A percentile compares a stretch with the other conserved stretches of the same genome.
phyloP scores from a whole-genome alignment of 1,284 basidiomycete genomes.

The Meira nashicola region DNA sequence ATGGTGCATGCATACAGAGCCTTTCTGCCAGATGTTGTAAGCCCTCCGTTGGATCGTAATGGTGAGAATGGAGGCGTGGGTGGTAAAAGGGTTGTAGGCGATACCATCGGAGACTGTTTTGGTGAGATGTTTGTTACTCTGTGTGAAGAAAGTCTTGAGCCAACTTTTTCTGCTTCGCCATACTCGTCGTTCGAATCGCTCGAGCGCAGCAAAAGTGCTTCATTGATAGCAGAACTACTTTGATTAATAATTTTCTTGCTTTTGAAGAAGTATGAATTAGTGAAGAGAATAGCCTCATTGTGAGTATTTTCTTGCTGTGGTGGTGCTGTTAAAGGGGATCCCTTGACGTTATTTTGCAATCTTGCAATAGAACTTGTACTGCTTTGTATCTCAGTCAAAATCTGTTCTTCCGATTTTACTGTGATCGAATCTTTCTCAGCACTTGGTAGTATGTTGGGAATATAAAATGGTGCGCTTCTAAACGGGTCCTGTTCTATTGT shows the following conservation, averaged over 20 bases:
- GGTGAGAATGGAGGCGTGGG: background rate
- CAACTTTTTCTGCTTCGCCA: background rate
- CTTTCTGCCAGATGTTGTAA: slow-evolving; percentile 35
- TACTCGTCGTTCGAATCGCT: slow-evolving; percentile 40
- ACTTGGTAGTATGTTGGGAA: no score
- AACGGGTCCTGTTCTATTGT: no score
- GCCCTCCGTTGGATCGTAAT: slow-evolving; percentile 14
- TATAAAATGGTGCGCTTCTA: no score
- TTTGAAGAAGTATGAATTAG: background rate
- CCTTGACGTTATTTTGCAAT: no score
- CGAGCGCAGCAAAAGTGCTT: background rate
- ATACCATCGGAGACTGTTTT: no score
- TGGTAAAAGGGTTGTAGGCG: no score
- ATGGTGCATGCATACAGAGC: slow-evolving; percentile 42
- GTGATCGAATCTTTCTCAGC: no score
- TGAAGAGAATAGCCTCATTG: background rate
- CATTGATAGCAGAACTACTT: slow-evolving; percentile 19
- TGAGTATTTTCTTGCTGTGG: background rate
- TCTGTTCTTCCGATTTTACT: no score
- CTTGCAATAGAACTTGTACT: no score
- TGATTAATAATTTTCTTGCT: slow-evolving; percentile 13
- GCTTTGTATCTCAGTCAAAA: no score
- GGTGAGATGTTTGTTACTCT: background rate
- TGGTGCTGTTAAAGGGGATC: background rate
- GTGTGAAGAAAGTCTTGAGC: background rate